Evolutionary conservation across 352 stramenopile species (phyloP), one percentile per base, ranked within the genome.

Genomic region (Pythium volutum): DNA sequence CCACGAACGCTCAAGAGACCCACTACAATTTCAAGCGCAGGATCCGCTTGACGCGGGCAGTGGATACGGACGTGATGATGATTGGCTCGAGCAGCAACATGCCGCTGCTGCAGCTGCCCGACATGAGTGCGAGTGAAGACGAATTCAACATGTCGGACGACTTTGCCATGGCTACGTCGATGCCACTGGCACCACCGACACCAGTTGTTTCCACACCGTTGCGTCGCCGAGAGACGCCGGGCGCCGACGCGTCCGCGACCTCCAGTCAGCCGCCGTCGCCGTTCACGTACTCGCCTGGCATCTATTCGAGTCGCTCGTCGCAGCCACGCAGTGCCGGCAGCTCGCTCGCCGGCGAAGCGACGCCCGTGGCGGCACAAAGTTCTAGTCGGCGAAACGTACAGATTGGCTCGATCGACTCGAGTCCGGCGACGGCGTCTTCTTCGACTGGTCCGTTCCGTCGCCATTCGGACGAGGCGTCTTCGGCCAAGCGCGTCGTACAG

Each of bases 221-320:
- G 16, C 55, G 31, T 15, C 41, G 45, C 16, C 20, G n/a, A 20
- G 42, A 31, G 34, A 41, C 42, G 4, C 3, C 46, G 8, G 26
- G 7, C 27, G 15, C 5, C 18, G 39, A 42, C 9, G 36, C 46
- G 10, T 46, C 59, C 4, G 8, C 52, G 15, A 23, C 53, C 16
- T 12, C 49, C 10, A 56, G 54, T 25, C 54, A 58, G 5, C 22
- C 33, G 2, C 23, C 56, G 7, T 16, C 48, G 1, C 50, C 64
- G 6, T 41, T 59, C 42, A 58, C 73, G 34, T 92, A 92, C 55
- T 80, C 72, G 22, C 83, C 83, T 18, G 83, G 81, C 14, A 88
- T 90, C 45, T 90, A 76, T 55, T 92, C 83, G 15, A 79, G 75
- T 31, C 78, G 70, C 18, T 74, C 74, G 15, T 67, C 73, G 0